Evolutionary conservation across 78 protist species (phyloP), one percentile per base, ranked within the genome.

Genomic region (Dictyostelium intermedium): DNA sequence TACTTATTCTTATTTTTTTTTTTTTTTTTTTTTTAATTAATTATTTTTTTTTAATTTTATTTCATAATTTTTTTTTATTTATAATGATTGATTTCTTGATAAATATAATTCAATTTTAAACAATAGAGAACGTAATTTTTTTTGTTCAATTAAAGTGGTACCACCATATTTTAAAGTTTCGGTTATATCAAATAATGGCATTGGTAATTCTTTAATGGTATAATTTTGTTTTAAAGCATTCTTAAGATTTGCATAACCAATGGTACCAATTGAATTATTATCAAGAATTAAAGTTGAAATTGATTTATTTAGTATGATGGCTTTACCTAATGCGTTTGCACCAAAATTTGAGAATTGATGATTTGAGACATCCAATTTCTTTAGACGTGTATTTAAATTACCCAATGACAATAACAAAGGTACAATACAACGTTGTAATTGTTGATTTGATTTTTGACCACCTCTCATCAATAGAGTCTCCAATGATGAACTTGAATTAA

Each of bases 181-280:
- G 13, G 77, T 30, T 9, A 86, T 8, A 43, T 87, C 93, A n/a
- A 37, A 61, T 41, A 87, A 60, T 53, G 93, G 85, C 0, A 87
- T 87, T 35, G 84, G 78, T 74, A 87, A 25, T 43, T 87, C 93
- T 34, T 78, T 87, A 66, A 87, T 87, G 0, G 73, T 87, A 32
- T 87, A 87, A 50, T 87, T 87, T 63, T 78, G 85, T 61, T 78
- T 76, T 32, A 87, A 83, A 11, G 93, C 61, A 74, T 78, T 78
- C 50, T 87, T 87, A 30, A 87, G 37, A 70, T 78, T 79, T 5
- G 93, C 93, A n/a, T 63, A 76, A 53, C 93, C 93, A 8, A 87
- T 69, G 8, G 86, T 45, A 43, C 93, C 93, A 30, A 87, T 56
- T 16, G 70, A 25, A 20, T 87, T 87, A 74, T 87, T 60, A 32